Evolutionary conservation across 1,284 basidiomycete genomes (phyloP), one percentile per base, ranked within the genome.

Genomic region (Cryptococcus sp.): DNA sequence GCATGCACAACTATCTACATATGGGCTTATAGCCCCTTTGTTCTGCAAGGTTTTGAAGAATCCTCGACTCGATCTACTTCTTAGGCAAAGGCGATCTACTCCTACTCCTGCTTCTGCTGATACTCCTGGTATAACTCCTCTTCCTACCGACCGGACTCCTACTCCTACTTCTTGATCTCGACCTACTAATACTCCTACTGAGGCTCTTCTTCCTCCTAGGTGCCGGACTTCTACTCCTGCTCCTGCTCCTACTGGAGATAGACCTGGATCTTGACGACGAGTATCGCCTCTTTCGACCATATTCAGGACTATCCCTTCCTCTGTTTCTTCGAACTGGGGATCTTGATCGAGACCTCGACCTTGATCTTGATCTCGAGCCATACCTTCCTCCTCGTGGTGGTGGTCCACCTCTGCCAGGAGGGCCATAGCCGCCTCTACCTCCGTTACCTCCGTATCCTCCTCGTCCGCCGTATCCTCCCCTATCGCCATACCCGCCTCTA

Each of bases 291-390:
- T n/a, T n/a, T n/a, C n/a, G n/a, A n/a, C n/a, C n/a, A n/a, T n/a
- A n/a, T n/a, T n/a, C n/a, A n/a, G n/a, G n/a, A n/a, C n/a, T n/a
- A n/a, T n/a, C n/a, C n/a, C n/a, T n/a, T n/a, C n/a, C n/a, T 32
- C 54, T 54, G 40, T 53, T 54, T 32, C 61, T 55, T 54, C 28
- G 55, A 46, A 46, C 48, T 45, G 7, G 54, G 54, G 25, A n/a
- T n/a, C n/a, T n/a, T n/a, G n/a, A n/a, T n/a, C 43, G 48, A 14
- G 59, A 60, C 28, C 60, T 52, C 23, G 57, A 55, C 18, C 49
- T 28, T 0, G 61, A 56, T 31, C 50, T 45, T 22, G 43, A 46
- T 21, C 56, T 39, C 24, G 46, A 19, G 19, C 44, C 45, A 32
- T 54, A 58, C 19, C 28, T 36, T 18, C 50, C 39, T 23, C 57